Percentiles rank a stretch among this genome's conserved stretches.
Conservation (phyloP, 139 green algal genomes). For the Auxenochlorella pyrenoidosa region DNA sequence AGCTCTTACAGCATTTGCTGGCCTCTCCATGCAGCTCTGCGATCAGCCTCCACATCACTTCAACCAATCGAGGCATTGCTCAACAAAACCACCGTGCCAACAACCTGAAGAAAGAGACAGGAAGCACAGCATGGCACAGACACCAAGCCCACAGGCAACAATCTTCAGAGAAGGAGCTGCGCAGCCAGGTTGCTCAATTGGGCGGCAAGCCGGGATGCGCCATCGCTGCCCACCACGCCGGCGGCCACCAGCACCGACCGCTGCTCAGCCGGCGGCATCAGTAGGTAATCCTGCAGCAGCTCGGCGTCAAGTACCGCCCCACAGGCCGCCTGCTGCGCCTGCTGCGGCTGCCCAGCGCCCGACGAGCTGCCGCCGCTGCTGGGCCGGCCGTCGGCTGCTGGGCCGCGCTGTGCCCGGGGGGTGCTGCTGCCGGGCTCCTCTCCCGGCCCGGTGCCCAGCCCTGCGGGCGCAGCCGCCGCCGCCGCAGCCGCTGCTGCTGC, state of each 20-base stretch:
- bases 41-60: no score
- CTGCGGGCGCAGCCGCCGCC: background rate
- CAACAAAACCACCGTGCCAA: no score
- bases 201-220: background rate
- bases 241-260: background rate
- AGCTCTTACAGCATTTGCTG: no score
- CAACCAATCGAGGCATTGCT: no score
- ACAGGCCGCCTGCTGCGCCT: background rate
- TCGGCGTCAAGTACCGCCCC: background rate
- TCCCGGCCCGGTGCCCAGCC: background rate
- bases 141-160: no score
- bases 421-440: no score
- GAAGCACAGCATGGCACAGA: no score
- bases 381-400: no score
- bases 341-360: background rate
- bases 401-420: no score
- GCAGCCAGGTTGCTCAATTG: slow-evolving; percentile 10
- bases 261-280: background rate
- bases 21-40: no score
- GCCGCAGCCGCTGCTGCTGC: background rate
- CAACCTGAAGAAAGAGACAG: no score
- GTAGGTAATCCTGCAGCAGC: slow-evolving; percentile 20
- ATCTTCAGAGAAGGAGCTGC: background rate
- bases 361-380: background rate
- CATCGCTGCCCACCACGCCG: background rate